Base-by-base conservation (phyloP, 2,329 filamentous ascomycete species). In the Hypomyces perniciosus region DNA sequence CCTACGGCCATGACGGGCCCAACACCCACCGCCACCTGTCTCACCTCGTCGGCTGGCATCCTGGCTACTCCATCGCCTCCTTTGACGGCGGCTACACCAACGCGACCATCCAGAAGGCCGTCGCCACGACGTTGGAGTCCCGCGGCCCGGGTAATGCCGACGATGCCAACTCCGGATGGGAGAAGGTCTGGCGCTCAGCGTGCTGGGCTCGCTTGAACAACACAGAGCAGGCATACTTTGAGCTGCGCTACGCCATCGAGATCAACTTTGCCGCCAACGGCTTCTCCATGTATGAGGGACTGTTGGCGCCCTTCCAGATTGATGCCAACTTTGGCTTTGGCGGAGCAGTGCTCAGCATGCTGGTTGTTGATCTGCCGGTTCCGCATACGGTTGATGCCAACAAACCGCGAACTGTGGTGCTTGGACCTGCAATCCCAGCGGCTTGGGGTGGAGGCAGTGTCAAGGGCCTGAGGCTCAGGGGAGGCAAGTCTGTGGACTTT, bases 141-240 rank as follows among this genome's bases (percentile, higher is more conserved):
- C 72, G 78, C 7, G 78, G 77, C 0, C 57, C 63, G 2, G 76
- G 77, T 2, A 72, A 71, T 27, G 68, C 62, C 0, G 56, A 58
- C 1, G 77, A 81, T 46, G 70, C 74, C 1, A 77, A 82, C 54
- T 69, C 78, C 0, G 79, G 78, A 0, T 82, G 79, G 79, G 76
- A 70, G 13, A 82, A 82, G 54, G 73, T 81, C 1, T 81, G 79
- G 79, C 72, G 79, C 0, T 62, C 72, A 0, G 77, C 79, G 0
- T 80, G 76, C 61, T 82, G 78, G 78, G 77, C 77, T 0, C 62
- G 75, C 0, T 65, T 82, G 0, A 79, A 80, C 49, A 68, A 79
- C 8, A 76, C 77, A 0, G 69, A 70, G 0, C 55, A 62, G 50
- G 77, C 79, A 0, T 71, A 81, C 54, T 68, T 68, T 12, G 50